A percentile compares a stretch with the other conserved stretches of the same genome.
Conservation (phyloP, 495 filamentous ascomycete species). For the Letharia lupina region DNA sequence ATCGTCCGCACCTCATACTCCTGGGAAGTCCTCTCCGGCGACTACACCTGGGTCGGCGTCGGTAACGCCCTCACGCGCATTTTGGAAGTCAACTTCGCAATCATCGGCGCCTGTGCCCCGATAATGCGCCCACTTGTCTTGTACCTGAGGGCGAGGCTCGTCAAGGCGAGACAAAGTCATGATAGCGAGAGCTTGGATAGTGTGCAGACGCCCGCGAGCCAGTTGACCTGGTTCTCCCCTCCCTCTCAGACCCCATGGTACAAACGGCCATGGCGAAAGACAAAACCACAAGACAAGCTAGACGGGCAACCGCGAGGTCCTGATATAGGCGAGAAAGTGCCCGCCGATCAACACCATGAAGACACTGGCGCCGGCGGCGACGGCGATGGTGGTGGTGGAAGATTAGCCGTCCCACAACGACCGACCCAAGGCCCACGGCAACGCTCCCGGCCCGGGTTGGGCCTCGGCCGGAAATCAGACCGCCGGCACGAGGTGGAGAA, state of each 20-base stretch:
- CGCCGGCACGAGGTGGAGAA: conserved; percentile 10
- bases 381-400: background rate
- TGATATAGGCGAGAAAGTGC: background rate
- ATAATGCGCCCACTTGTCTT: conserved; percentile 13
- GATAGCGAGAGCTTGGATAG: background rate
- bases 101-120: conserved; percentile 18
- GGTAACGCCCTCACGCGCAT: conserved; percentile 19
- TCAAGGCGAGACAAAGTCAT: background rate
- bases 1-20: conserved; percentile 39
- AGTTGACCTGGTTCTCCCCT: conserved; percentile 13
- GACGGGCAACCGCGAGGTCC: conserved; percentile 9
- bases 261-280: conserved; percentile 5
- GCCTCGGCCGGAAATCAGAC: conserved; percentile 1
- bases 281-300: conserved; percentile 4
- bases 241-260: conserved; percentile 13
- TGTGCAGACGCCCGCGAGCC: background rate
- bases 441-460: background rate
- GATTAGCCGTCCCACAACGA: background rate
- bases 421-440: background rate
- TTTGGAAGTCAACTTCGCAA: conserved; percentile 18
- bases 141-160: conserved; percentile 4
- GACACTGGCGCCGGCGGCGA: background rate
- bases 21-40: conserved; percentile 25
- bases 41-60: conserved; percentile 23
- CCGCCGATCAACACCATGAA: background rate